Percentiles rank a stretch among this genome's conserved stretches.
These are phyloP conservation scores for Asterionellopsis glacialis DNA, from an alignment of 108 stramenopile genomes.

Conservation along the genomic window DNA sequence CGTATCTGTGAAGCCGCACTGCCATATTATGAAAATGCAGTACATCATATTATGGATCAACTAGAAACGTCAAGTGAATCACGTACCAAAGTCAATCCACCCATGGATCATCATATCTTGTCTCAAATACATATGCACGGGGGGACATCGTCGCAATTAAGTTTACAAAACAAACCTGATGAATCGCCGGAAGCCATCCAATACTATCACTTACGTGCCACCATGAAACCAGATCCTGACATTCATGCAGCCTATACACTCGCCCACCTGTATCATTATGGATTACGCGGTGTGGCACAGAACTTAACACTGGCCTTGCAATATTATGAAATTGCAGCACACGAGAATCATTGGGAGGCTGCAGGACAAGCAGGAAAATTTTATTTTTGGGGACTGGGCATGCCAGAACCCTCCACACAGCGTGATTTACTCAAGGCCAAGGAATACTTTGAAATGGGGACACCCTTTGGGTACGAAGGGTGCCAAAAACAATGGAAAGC, in stretches of 20 bases:
- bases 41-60: conserved; percentile 68
- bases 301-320: conserved; percentile 68
- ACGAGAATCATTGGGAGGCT: conserved; percentile 64
- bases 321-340: conserved; percentile 75
- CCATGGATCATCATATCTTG: conserved; percentile 69
- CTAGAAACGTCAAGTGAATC: conserved; percentile 46
- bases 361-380: conserved; percentile 72
- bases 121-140: conserved; percentile 73
- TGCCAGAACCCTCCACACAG: conserved; percentile 19
- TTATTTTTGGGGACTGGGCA: conserved; percentile 77
- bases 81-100: conserved; percentile 66
- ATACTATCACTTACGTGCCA: conserved; percentile 73
- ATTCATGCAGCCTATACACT: conserved; percentile 61
- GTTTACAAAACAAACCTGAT: conserved; percentile 68
- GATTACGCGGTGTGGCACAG: conserved; percentile 69
- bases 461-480: conserved; percentile 49
- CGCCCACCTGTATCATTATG: conserved; percentile 69
- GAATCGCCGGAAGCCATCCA: conserved; percentile 80
- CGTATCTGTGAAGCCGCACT: conserved; percentile 54
- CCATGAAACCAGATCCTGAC: conserved; percentile 42
- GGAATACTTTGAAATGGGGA: conserved; percentile 53
- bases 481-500: conserved; percentile 36
- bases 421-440: conserved; percentile 57
- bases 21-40: conserved; percentile 82
- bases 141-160: conserved; percentile 66